phyloP scores from a whole-genome alignment of 768 basidiomycete genomes.

The Suillus paluster region DNA sequence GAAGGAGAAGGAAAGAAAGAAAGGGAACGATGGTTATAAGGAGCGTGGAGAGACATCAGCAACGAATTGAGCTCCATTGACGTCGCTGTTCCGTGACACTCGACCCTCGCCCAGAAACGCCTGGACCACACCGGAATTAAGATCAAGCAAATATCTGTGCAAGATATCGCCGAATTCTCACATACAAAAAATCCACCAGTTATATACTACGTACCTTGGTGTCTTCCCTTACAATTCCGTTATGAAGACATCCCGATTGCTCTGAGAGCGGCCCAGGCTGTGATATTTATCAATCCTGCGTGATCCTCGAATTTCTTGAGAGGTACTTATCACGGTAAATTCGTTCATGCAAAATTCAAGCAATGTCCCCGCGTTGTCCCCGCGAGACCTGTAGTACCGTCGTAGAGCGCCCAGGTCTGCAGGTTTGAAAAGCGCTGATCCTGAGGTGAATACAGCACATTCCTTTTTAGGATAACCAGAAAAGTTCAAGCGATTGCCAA shows the following conservation, averaged over 20 bases:
- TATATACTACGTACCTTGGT: not conserved
- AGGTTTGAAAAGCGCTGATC: not conserved
- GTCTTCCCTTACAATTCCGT: not conserved
- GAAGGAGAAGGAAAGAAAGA: not conserved
- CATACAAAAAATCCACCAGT: not conserved
- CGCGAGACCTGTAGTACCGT: not conserved
- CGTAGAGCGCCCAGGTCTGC: no score
- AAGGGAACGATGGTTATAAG: not conserved
- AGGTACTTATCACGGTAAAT: not conserved
- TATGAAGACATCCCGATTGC: not conserved
- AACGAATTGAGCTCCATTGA: not conserved
- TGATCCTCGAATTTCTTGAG: not conserved
- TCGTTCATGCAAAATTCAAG: not conserved
- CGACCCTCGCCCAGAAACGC: not conserved
- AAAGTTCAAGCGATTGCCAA: not conserved
- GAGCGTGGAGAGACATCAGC: not conserved
- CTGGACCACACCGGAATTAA: not conserved
- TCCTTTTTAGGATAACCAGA: conserved; percentile 12
- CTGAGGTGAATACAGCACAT: conserved; percentile 6
- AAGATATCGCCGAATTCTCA: not conserved
- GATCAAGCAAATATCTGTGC: not conserved
- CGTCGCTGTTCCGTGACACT: no score
- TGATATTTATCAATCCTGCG: not conserved
- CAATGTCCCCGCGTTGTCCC: not conserved
- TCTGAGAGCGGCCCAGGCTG: not conserved